A percentile compares a stretch with the other conserved stretches of the same genome.
These are phyloP conservation scores for Pythium aphanidermatum DNA, from an alignment of 352 stramenopile genomes.

Conservation along the genomic window DNA sequence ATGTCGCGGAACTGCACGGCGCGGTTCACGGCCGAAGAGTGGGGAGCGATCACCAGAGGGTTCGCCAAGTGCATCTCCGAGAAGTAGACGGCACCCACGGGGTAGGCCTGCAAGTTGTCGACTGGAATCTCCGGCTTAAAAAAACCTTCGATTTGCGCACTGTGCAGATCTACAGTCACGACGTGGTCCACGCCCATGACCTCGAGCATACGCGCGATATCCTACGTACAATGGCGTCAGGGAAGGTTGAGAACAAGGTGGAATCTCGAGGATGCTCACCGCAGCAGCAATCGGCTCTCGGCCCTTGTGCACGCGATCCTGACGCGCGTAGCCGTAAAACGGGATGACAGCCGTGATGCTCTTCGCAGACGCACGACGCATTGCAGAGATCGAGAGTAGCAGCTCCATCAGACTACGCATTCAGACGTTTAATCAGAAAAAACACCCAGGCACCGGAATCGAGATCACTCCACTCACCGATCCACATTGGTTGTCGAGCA, in stretches of 20 bases:
- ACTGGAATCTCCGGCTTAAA: slow-evolving; percentile 84
- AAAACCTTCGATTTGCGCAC: slow-evolving; percentile 83
- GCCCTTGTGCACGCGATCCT: slow-evolving; percentile 83
- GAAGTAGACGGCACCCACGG: slow-evolving; percentile 84
- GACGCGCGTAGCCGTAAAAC: slow-evolving; percentile 83
- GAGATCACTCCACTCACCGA: slow-evolving; percentile 29
- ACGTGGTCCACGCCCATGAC: slow-evolving; percentile 88
- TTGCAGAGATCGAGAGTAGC: slow-evolving; percentile 75
- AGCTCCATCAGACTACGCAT: slow-evolving; percentile 74
- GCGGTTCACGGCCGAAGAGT: slow-evolving; percentile 75
- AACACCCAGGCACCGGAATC: not conserved
- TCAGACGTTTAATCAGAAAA: not conserved
- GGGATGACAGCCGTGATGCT: slow-evolving; percentile 85
- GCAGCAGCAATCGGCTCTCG: slow-evolving; percentile 75
- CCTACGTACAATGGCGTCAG: slow-evolving; percentile 22
- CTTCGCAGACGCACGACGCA: slow-evolving; percentile 79
- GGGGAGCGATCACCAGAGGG: slow-evolving; percentile 75
- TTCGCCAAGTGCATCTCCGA: slow-evolving; percentile 63
- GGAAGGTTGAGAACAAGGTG: not conserved
- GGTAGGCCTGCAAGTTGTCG: slow-evolving; percentile 81
- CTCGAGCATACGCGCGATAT: slow-evolving; percentile 84
- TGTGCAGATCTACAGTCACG: slow-evolving; percentile 86
- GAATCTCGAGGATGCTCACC: slow-evolving; percentile 15
- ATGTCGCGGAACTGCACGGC: slow-evolving; percentile 79
- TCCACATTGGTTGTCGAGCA: slow-evolving; percentile 84